These are phyloP conservation scores for Exophiala viscosa DNA, from an alignment of 2,329 filamentous ascomycete genomes.

Conservation along the genomic window DNA sequence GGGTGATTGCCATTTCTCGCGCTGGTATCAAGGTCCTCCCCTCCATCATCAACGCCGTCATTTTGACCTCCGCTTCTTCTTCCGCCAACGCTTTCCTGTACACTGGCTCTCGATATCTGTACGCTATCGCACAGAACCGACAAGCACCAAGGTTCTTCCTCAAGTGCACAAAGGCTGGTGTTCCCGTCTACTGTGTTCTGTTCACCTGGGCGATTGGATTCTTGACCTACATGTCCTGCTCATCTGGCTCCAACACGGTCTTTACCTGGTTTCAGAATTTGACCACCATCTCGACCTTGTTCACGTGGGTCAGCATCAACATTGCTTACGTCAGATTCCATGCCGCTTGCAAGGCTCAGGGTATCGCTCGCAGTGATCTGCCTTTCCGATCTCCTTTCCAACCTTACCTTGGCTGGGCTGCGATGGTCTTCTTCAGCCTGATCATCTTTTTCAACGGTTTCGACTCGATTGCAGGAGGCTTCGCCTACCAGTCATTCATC, in stretches of 20 bases:
- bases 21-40: constrained; percentile 61
- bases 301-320: constrained; percentile 66
- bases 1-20: constrained; percentile 51
- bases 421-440: constrained; percentile 50
- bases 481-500: constrained; percentile 48
- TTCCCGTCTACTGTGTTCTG: constrained; percentile 63
- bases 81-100: constrained; percentile 65
- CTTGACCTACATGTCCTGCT: constrained; percentile 68
- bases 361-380: constrained; percentile 61
- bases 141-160: constrained; percentile 55
- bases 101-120: constrained; percentile 51
- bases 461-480: constrained; percentile 36
- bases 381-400: constrained; percentile 66
- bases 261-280: constrained; percentile 68
- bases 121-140: constrained; percentile 44
- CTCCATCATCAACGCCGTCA: constrained; percentile 69
- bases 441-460: constrained; percentile 69
- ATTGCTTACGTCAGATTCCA: constrained; percentile 69
- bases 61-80: constrained; percentile 68
- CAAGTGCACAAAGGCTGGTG: constrained; percentile 57
- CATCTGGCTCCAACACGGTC: constrained; percentile 59
- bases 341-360: constrained; percentile 64
- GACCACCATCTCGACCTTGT: constrained; percentile 42
- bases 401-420: constrained; percentile 66
- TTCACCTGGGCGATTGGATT: constrained; percentile 63